A percentile compares a stretch with the other conserved stretches of the same genome.
phyloP scores from a whole-genome alignment of 305 asterid genomes.

The Fraxinus platypoda region DNA sequence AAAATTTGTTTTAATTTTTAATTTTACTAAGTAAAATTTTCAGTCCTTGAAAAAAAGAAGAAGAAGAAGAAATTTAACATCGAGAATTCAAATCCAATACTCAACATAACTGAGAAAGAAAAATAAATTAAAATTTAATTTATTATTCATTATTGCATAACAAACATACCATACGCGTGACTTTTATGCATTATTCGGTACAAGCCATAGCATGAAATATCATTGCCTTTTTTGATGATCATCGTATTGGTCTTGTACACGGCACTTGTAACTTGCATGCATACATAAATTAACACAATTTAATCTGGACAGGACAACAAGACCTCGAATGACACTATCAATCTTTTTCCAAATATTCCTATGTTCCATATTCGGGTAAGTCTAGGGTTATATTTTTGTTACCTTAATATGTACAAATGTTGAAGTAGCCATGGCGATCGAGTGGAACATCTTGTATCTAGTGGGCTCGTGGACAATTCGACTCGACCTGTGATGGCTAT shows the following conservation, averaged over 20 bases:
- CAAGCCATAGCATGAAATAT: not conserved
- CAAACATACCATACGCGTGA: not conserved
- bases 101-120: not conserved
- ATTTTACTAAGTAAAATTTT: not conserved
- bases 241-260: not conserved
- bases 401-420: not conserved
- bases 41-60: not conserved
- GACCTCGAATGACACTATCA: slow-evolving; percentile 36
- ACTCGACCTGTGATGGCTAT: not conserved
- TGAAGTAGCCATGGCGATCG: not conserved
- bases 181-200: not conserved
- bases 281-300: not conserved
- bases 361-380: slow-evolving; percentile 84
- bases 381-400: not conserved
- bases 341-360: slow-evolving; percentile 70
- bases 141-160: not conserved
- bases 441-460: not conserved
- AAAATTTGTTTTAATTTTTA: not conserved
- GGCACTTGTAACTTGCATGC: not conserved
- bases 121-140: not conserved
- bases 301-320: not conserved
- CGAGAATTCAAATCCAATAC: not conserved
- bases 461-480: not conserved
- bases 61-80: not conserved
- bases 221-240: not conserved